Conservation (phyloP, 2,329 filamentous ascomycete species). For the Microcyclosporella mali region DNA sequence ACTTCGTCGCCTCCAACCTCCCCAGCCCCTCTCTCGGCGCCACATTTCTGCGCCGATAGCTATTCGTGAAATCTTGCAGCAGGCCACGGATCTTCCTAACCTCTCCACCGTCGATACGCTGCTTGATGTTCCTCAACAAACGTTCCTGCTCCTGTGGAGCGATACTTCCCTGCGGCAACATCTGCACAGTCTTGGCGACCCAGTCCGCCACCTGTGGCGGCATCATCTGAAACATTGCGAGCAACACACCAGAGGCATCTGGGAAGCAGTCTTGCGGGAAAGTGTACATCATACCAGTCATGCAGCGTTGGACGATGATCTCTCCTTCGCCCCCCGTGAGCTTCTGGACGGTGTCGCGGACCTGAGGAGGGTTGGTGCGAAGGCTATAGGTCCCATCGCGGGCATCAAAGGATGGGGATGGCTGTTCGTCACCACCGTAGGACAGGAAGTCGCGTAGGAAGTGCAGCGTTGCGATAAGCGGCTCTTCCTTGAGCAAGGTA, state of each 20-base stretch:
- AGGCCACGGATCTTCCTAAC: slow-evolving; percentile 75
- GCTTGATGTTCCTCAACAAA: slow-evolving; percentile 72
- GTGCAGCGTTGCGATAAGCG: slow-evolving; percentile 83
- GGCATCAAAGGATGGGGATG: slow-evolving; percentile 55
- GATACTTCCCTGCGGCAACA: slow-evolving; percentile 77
- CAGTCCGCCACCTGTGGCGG: slow-evolving; percentile 73
- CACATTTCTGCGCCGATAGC: slow-evolving; percentile 86
- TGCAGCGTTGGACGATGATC: slow-evolving; percentile 73
- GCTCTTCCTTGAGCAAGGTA: slow-evolving; percentile 83
- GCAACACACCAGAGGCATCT: slow-evolving; percentile 85
- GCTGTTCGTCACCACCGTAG: slow-evolving; percentile 70
- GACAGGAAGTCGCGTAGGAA: slow-evolving; percentile 87
- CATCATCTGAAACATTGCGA: slow-evolving; percentile 81
- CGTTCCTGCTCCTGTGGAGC: slow-evolving; percentile 73
- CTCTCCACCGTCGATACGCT: slow-evolving; percentile 61
- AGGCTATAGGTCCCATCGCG: slow-evolving; percentile 37
- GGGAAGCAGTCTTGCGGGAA: slow-evolving; percentile 95
- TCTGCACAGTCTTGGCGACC: slow-evolving; percentile 75
- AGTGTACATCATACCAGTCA: slow-evolving; percentile 99
- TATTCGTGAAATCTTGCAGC: slow-evolving; percentile 94
- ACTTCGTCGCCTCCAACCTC: slow-evolving; percentile 76
- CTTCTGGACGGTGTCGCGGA: slow-evolving; percentile 66
- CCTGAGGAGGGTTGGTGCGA: slow-evolving; percentile 58
- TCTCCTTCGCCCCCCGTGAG: slow-evolving; percentile 64
- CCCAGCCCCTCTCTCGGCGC: slow-evolving; percentile 90